Evolutionary conservation across 805 yeast genomes (phyloP).

Genomic region (Suhomyces sp.): DNA sequence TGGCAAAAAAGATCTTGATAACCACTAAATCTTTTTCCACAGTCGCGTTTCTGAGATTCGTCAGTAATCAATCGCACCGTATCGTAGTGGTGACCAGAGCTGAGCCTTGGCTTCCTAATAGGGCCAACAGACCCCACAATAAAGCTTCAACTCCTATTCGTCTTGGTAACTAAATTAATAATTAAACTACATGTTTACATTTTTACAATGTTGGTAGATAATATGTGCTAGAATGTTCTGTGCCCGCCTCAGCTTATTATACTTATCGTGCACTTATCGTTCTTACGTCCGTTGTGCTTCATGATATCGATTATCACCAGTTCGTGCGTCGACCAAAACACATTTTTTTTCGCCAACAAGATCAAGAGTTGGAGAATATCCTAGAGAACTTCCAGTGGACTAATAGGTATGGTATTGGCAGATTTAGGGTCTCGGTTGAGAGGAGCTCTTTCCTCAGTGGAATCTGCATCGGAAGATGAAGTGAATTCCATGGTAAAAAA

Average conservation of each 20-base stretch:
- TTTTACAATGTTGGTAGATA: too few relatives aligned
- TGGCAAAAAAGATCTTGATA: background rate
- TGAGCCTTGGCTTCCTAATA: background rate
- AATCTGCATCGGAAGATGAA: slow-evolving; percentile 39
- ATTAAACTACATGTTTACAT: too few relatives aligned
- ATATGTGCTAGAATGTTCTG: too few relatives aligned
- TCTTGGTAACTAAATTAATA: too few relatives aligned
- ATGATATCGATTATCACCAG: background rate
- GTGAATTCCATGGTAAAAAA: slow-evolving; percentile 67
- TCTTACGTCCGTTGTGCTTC: too few relatives aligned
- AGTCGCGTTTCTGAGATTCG: background rate
- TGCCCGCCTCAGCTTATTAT: too few relatives aligned
- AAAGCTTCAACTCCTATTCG: too few relatives aligned
- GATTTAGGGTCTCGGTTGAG: slow-evolving; percentile 44
- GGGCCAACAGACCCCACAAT: background rate
- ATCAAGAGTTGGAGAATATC: too few relatives aligned
- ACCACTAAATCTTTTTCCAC: background rate
- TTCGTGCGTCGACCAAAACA: background rate
- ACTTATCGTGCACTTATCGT: too few relatives aligned
- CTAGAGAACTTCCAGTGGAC: background rate
- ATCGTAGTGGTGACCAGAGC: background rate
- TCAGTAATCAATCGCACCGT: background rate
- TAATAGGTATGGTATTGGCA: slow-evolving; percentile 42
- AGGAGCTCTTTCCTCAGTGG: slow-evolving; percentile 41
- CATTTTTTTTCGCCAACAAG: background rate